Conservation (phyloP, 345 rosid genomes). For the Punica granatum region DNA sequence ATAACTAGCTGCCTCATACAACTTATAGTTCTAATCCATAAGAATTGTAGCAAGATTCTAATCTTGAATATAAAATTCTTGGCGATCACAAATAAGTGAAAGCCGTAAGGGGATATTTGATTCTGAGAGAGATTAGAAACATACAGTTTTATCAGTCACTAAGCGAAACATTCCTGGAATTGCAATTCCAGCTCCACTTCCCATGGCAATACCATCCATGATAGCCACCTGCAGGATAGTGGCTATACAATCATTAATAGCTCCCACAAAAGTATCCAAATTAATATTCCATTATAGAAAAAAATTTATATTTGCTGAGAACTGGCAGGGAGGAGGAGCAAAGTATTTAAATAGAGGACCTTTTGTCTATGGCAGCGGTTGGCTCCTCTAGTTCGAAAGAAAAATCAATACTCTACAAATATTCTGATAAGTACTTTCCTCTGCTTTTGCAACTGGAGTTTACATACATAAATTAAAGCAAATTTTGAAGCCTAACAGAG, state of each 20-base stretch:
- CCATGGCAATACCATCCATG: constrained; percentile 69
- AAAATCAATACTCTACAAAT: not conserved
- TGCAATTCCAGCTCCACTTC: constrained; percentile 73
- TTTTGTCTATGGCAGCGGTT: not conserved
- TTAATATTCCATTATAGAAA: not conserved
- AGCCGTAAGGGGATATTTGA: not conserved
- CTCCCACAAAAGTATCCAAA: not conserved
- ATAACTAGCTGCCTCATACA: too few relatives aligned
- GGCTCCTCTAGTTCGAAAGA: not conserved
- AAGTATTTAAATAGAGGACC: not conserved
- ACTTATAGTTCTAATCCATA: not conserved
- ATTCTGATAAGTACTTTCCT: too few relatives aligned
- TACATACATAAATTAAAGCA: not conserved
- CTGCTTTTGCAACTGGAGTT: not conserved
- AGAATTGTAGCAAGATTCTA: not conserved
- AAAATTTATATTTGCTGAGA: not conserved
- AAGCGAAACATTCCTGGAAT: constrained; percentile 71
- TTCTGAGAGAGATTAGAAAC: constrained; percentile 20
- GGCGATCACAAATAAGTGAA: not conserved
- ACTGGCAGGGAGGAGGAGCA: not conserved
- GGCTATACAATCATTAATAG: constrained; percentile 5
- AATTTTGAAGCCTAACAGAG: too few relatives aligned
- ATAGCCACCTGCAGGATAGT: constrained; percentile 56
- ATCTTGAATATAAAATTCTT: not conserved
- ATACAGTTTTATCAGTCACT: constrained; percentile 73